Percentiles rank a stretch among this genome's conserved stretches.
These are phyloP conservation scores for Penicillium taxi DNA, from an alignment of 495 filamentous ascomycete species.

Conservation along the genomic window DNA sequence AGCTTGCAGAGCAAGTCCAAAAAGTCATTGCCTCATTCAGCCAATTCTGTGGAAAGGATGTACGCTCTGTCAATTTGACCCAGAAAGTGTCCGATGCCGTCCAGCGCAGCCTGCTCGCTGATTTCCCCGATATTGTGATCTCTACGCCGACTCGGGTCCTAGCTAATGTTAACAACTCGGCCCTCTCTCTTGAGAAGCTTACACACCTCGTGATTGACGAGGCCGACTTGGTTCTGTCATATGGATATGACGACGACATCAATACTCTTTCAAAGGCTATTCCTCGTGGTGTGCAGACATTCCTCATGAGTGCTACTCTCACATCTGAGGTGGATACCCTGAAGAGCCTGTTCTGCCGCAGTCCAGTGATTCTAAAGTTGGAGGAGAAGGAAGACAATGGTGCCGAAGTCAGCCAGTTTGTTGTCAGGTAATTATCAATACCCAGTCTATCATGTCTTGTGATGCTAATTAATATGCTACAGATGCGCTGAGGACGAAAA, in stretches of 20 bases:
- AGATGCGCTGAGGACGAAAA: conserved; percentile 94
- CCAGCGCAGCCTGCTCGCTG: conserved; percentile 76
- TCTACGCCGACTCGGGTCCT: conserved; percentile 76
- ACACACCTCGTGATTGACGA: conserved; percentile 87
- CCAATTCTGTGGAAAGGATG: conserved; percentile 73
- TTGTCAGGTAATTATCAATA: conserved; percentile 54
- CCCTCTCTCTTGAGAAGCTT: conserved; percentile 61
- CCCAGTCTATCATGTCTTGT: neutral
- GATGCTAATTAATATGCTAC: conserved; percentile 10
- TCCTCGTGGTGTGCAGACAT: conserved; percentile 79
- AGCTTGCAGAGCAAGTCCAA: conserved; percentile 84
- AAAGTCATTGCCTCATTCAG: conserved; percentile 64
- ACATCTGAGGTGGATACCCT: conserved; percentile 77
- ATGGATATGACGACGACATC: conserved; percentile 89
- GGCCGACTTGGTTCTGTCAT: conserved; percentile 87
- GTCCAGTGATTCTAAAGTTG: conserved; percentile 69
- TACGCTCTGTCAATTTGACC: conserved; percentile 75
- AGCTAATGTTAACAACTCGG: conserved; percentile 58
- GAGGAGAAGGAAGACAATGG: conserved; percentile 65
- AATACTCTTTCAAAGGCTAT: conserved; percentile 64
- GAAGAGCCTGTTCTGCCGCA: conserved; percentile 78
- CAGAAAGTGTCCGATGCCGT: conserved; percentile 82
- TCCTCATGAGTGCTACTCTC: conserved; percentile 89
- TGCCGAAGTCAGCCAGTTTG: conserved; percentile 72
- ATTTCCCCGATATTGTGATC: conserved; percentile 79